Percentiles rank a stretch among this genome's conserved stretches.
phyloP scores from a whole-genome alignment of 2,329 filamentous ascomycete species.

The Aspergillus eucalypticola region DNA sequence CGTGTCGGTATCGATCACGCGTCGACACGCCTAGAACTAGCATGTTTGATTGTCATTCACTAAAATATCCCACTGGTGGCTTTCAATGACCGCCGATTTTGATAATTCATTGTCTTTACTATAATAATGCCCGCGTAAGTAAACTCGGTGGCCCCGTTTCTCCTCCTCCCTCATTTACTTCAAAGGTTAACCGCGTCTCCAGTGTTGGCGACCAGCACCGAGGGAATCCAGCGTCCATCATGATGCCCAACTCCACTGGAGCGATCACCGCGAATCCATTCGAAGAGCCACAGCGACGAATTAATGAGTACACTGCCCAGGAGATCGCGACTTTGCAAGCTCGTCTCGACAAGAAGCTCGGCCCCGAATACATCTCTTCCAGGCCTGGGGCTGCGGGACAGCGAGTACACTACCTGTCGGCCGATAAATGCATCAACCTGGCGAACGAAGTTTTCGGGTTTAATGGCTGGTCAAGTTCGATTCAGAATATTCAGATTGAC shows the following conservation, averaged over 20 bases:
- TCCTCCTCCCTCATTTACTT: background rate
- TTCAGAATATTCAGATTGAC: slow-evolving; percentile 91
- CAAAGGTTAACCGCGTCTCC: slow-evolving; percentile 27
- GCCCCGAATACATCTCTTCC: slow-evolving; percentile 92
- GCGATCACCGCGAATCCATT: slow-evolving; percentile 69
- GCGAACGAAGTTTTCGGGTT: slow-evolving; percentile 96
- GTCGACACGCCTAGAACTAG: slow-evolving; percentile 4
- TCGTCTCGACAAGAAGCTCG: slow-evolving; percentile 87
- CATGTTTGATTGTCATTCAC: background rate
- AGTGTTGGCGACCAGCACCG: slow-evolving; percentile 72
- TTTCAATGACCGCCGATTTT: slow-evolving; percentile 8
- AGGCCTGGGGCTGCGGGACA: slow-evolving; percentile 78
- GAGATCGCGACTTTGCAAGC: slow-evolving; percentile 87
- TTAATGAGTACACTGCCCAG: slow-evolving; percentile 81
- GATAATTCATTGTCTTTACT: slow-evolving; percentile 10
- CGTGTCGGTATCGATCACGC: slow-evolving; percentile 27
- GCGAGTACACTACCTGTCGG: slow-evolving; percentile 91
- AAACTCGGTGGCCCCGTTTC: background rate
- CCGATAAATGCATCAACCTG: slow-evolving; percentile 92
- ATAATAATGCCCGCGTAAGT: slow-evolving; percentile 52
- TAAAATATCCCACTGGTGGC: background rate
- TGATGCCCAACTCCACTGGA: slow-evolving; percentile 37
- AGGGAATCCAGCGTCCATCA: slow-evolving; percentile 42
- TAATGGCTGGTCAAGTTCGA: slow-evolving; percentile 96
- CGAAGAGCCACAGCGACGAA: slow-evolving; percentile 66